Evolutionary conservation across 768 basidiomycete genomes (phyloP), one percentile per base, ranked within the genome.

Genomic region (Omphalotus guepiniiformis): DNA sequence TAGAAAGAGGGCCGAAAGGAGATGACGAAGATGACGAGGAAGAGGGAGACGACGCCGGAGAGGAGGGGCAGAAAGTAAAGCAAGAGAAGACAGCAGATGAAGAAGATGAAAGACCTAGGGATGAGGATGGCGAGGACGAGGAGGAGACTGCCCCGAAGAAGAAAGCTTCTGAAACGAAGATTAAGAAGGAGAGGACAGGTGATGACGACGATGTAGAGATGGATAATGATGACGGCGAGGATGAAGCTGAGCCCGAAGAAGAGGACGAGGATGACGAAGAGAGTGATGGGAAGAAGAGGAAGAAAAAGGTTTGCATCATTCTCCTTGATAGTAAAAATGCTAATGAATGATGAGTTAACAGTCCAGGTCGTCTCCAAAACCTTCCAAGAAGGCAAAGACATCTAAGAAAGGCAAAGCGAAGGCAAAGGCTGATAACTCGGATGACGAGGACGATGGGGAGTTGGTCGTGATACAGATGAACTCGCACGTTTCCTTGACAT

Each of bases 401-500:
- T 55, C 59, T 29, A 74, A 76, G 51, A 71, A 78, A 44, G 78
- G 79, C 62, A 82, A 81, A 56, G 67, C 63, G n/a, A 85, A 84
- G 59, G 80, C 79, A 51, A 69, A 68, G 43, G 79, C 75, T 53
- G 54, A 67, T 21, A 64, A 64, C 0, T 76, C 75, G 6, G 81
- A 82, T 16, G 75, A 78, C 2, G 78, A 79, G 3, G 71, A 72
- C 12, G 61, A 61, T 0, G 68, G 69, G 11, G 79, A 74, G 38
- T 74, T 71, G n/a, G 85, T 95, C 39, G 64, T 69, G 52, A 87
- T 96, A 61, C 81, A 88, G 66, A 87, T 96, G 78, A 90, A 92
- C 60, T 84, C 88, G 62, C 82, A 89, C 53, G 95, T 99, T 52
- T 79, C 83, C 35, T 74, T 98, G 40, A 97, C 93, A 1, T 98